These are phyloP conservation scores for Solanum microdontum DNA, from an alignment of 257 asterid genomes.

Conservation along the genomic window DNA sequence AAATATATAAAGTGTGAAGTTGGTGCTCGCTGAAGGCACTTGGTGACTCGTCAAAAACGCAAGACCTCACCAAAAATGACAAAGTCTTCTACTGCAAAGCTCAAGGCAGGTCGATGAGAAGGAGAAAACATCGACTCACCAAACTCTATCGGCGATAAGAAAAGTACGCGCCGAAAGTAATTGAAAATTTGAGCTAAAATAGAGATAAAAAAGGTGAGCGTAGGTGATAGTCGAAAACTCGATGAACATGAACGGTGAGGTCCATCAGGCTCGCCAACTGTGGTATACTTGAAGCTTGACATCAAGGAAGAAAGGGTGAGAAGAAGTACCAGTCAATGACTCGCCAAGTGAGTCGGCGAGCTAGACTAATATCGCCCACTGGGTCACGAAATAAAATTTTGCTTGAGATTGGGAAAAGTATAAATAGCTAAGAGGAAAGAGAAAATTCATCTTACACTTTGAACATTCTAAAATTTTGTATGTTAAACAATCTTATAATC, in stretches of 20 bases:
- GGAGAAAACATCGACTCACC: background rate
- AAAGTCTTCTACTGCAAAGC: too few relatives aligned
- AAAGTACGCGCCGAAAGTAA: background rate
- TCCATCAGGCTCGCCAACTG: background rate
- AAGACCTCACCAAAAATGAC: background rate
- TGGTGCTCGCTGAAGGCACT: background rate
- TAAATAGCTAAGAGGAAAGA: background rate
- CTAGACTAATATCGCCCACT: background rate
- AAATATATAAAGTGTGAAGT: background rate
- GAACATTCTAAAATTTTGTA: background rate
- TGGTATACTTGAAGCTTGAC: background rate
- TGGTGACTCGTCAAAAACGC: background rate
- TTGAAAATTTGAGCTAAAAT: background rate
- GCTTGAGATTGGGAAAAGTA: background rate
- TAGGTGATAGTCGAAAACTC: background rate
- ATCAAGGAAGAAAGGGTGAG: background rate
- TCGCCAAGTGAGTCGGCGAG: background rate
- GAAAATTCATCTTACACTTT: background rate
- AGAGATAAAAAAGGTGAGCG: background rate
- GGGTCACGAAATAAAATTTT: background rate
- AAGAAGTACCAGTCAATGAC: background rate
- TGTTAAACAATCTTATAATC: background rate
- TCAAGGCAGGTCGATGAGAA: background rate
- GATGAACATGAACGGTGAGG: background rate
- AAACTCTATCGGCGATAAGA: background rate